Evolutionary conservation across 371 early-diverging fungal genomes (phyloP).

Genomic region (Mucor mucedo): DNA sequence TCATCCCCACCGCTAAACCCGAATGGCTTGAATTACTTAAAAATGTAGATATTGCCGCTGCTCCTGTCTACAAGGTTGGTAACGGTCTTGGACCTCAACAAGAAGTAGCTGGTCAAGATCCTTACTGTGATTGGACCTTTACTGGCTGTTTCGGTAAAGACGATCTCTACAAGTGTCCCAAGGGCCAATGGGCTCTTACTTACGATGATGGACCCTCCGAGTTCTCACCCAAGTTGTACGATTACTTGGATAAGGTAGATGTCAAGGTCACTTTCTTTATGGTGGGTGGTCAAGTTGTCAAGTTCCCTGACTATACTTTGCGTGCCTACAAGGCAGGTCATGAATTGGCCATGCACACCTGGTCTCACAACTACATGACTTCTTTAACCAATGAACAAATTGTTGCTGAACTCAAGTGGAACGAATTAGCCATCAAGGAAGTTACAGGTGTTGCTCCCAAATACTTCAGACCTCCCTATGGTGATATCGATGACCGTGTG

Average conservation of each 20-base stretch:
- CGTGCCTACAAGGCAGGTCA: conserved; percentile 51
- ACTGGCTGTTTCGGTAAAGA: conserved; percentile 52
- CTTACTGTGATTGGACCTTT: conserved; percentile 63
- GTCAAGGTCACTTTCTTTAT: conserved; percentile 62
- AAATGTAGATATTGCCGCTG: conserved; percentile 39
- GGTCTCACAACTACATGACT: conserved; percentile 68
- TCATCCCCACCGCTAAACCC: conserved; percentile 48
- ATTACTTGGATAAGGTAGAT: conserved; percentile 40
- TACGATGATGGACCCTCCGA: conserved; percentile 50
- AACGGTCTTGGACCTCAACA: conserved; percentile 28
- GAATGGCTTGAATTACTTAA: conserved; percentile 54
- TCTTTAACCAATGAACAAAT: conserved; percentile 65
- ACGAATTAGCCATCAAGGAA: conserved; percentile 61
- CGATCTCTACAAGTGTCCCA: conserved; percentile 58
- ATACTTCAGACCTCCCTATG: conserved; percentile 67
- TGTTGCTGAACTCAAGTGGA: conserved; percentile 70
- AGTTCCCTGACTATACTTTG: conserved; percentile 48
- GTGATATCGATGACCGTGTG: conserved; percentile 60
- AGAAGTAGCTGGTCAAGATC: conserved; percentile 34
- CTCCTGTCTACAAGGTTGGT: conserved; percentile 44
- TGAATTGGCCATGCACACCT: conserved; percentile 62
- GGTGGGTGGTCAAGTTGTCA: conserved; percentile 56
- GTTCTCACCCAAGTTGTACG: conserved; percentile 42
- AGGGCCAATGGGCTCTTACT: conserved; percentile 58
- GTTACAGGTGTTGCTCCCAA: conserved; percentile 64